Percentiles rank a stretch among this genome's conserved stretches.
Conservation (phyloP, 2,329 filamentous ascomycete species). For the Capronia americana region DNA sequence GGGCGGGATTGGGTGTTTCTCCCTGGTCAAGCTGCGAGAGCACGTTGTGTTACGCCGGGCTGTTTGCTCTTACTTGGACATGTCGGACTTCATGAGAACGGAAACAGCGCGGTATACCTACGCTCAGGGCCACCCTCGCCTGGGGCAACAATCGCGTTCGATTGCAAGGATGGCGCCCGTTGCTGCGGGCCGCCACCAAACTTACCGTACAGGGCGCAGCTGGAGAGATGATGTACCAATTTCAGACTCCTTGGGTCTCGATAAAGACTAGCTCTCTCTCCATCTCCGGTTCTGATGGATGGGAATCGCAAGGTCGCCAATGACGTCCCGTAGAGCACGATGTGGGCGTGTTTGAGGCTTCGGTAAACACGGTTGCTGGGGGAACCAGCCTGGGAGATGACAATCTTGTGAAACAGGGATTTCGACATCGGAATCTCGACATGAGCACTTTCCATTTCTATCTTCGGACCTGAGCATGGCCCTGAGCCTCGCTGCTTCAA, state of each 20-base stretch:
- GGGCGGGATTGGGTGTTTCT: neutral
- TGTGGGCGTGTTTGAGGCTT: neutral
- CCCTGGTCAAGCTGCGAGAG: neutral
- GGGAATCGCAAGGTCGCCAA: neutral
- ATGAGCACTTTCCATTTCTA: constrained; percentile 10
- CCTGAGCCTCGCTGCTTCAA: constrained; percentile 6
- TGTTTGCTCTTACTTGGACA: neutral
- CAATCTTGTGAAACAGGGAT: neutral
- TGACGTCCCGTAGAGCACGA: neutral
- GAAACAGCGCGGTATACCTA: neutral
- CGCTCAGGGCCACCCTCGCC: neutral
- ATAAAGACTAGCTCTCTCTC: neutral
- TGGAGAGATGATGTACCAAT: neutral
- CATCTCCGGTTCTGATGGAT: constrained; percentile 1
- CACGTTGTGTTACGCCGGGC: neutral
- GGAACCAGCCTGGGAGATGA: constrained; percentile 1
- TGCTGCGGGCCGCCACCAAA: constrained; percentile 7
- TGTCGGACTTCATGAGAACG: neutral
- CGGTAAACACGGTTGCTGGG: neutral
- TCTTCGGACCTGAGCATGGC: neutral
- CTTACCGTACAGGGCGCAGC: neutral
- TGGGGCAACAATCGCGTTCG: constrained; percentile 5
- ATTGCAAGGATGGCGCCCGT: constrained; percentile 2
- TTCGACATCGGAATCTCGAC: constrained; percentile 10
- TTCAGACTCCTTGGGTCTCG: neutral